Evolutionary conservation across 2,329 filamentous ascomycete genomes (phyloP), one percentile per base, ranked within the genome.

Genomic region (Alternaria rosae): DNA sequence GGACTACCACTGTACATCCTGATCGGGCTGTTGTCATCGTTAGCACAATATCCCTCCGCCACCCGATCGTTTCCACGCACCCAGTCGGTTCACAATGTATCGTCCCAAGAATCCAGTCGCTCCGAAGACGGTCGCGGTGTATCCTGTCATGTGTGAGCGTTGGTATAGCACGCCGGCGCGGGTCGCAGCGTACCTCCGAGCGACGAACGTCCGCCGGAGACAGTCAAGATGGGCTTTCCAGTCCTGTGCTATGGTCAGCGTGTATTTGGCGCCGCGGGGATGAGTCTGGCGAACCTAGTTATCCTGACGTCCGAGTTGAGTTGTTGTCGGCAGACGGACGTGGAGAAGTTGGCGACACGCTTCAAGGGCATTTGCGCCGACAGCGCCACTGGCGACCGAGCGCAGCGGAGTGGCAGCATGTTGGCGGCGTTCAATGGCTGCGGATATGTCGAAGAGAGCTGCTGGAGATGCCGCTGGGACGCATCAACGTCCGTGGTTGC

Each of bases 81-180:
- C 93, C 78, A 99, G 87, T 80, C 93, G 88, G 84, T 97, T 97
- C 78, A 99, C 95, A 78, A 99, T 97, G 81, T 99, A 99, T 78
- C 95, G 90, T 78, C 95, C 95, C 58, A 99, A 85, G 80, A 97
- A 94, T 68, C 95, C 95, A 65, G 94, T 97, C 76, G 95, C 95
- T 82, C 95, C 95, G 83, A 99, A 99, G 75, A 99, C 94, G 61
- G 95, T 99, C 65, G 92, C 94, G 66, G 94, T 97, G 83, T 98
- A 93, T 70, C 94, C 94, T 93, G 76, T 76, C 66, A 56, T 72
- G 75, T 81, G 76, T 76, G 76, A 71, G 70, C 61, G 52, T 57
- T 38, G 62, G 10, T 57, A 57, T 59, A 54, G 54, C 54, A 45
- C 4, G 41, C 51, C 20, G 17, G 15, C 57, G 59, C 51, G 59